Evolutionary conservation across 2,329 filamentous ascomycete genomes (phyloP), one percentile per base, ranked within the genome.

Genomic region (Corinectria fuckeliana): DNA sequence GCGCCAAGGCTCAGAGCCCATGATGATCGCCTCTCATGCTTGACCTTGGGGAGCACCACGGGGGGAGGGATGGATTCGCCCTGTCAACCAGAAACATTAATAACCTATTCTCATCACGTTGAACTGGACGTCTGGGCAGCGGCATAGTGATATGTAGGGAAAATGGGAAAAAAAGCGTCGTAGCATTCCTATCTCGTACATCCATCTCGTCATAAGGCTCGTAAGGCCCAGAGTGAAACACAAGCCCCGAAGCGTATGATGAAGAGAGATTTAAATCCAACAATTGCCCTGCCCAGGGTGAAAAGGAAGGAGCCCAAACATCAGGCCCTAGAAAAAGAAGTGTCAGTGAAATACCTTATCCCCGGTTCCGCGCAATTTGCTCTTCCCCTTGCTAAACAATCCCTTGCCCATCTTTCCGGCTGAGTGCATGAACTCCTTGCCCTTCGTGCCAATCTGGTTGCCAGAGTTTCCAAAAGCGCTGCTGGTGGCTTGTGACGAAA

Each of bases 351-450:
- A 92, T 91, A 93, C 91, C 91, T 96, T 96, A 77, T 95, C 91
- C 72, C 88, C 87, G 64, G 85, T 85, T 73, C 83, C 85, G 63
- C 84, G 81, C 75, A 97, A 88, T 77, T 92, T 94, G 78, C 86
- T 94, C 79, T 91, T 94, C 67, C 93, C 92, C 79, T 96, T 96
- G 66, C 91, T 92, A 75, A 97, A 89, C 64, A 97, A 77, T 51
- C 93, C 94, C 80, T 97, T 97, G 48, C 93, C 93, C 58, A 92
- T 92, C 73, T 92, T 93, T 52, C 92, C 92, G 54, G 93, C 93
- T 20, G 90, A 89, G 65, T 95, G 91, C 72, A 97, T 83, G 25
- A 97, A 80, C 70, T 96, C 93, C 79, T 97, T 97, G 74, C 93
- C 89, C 80, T 93, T 94, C 36, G 88, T 85, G 68, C 92, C 90